These are phyloP conservation scores for Globisporangium acanthophoron DNA, from an alignment of 352 stramenopile genomes.

Conservation along the genomic window DNA sequence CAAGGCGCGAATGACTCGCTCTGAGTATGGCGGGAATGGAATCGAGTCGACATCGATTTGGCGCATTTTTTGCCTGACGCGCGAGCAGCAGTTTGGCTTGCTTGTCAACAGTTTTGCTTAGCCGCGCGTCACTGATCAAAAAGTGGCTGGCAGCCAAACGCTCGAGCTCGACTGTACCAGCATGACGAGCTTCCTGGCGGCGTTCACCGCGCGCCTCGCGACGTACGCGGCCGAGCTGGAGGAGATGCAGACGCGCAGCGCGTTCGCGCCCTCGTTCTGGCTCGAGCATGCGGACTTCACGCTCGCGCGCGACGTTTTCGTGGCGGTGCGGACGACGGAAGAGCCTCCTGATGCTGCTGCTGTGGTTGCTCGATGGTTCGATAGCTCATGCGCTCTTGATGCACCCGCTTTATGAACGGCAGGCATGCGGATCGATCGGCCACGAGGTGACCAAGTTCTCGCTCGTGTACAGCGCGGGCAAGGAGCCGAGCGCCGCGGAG, in stretches of 20 bases:
- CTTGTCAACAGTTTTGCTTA: not conserved
- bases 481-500: slow-evolving; percentile 61
- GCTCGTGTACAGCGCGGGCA: slow-evolving; percentile 61
- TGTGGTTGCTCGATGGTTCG: no score
- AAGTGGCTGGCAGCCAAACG: not conserved
- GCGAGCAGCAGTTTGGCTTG: not conserved
- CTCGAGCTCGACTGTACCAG: not conserved
- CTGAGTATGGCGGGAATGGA: not conserved
- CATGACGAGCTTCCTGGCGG: slow-evolving; percentile 52
- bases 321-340: slow-evolving; percentile 37
- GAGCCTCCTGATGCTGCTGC: not conserved
- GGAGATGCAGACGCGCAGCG: slow-evolving; percentile 49
- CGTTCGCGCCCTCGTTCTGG: slow-evolving; percentile 78
- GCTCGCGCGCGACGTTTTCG: slow-evolving; percentile 73
- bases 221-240: slow-evolving; percentile 57
- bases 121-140: not conserved
- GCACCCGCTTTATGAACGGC: not conserved
- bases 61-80: not conserved
- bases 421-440: slow-evolving; percentile 64
- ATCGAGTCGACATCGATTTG: not conserved
- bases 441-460: slow-evolving; percentile 87
- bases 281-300: slow-evolving; percentile 69
- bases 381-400: not conserved
- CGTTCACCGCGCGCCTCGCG: slow-evolving; percentile 47
- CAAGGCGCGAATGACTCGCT: not conserved